Evolutionary conservation across 164 flowering plant species (phyloP).

Genomic region (Litsea cubeba): DNA sequence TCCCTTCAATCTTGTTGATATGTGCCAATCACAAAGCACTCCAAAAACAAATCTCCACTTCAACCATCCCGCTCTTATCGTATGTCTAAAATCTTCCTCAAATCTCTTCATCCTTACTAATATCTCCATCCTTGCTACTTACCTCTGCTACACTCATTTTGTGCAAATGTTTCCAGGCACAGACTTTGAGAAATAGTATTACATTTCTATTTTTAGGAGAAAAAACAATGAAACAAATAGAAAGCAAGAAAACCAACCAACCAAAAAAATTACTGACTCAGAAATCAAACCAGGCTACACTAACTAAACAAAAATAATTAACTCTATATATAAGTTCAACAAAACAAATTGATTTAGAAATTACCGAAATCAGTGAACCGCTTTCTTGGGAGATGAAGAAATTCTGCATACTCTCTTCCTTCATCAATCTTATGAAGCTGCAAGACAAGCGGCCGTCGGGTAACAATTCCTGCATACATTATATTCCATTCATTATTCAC

Average conservation of each 20-base stretch:
- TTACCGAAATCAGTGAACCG: slow-evolving; percentile 83
- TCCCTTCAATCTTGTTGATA: too few species aligned
- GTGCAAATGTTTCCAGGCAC: background rate
- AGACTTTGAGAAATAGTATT: background rate
- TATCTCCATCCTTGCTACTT: too few species aligned
- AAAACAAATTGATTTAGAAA: background rate
- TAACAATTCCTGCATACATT: slow-evolving; percentile 70
- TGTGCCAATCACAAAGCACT: too few species aligned
- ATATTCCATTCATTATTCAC: background rate
- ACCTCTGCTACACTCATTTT: too few species aligned
- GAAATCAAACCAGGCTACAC: background rate
- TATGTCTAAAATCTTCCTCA: too few species aligned
- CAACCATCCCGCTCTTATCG: too few species aligned
- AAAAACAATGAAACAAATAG: background rate
- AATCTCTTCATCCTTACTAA: too few species aligned
- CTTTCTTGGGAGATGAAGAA: slow-evolving; percentile 75
- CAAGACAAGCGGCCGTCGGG: slow-evolving; percentile 85
- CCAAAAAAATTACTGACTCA: background rate
- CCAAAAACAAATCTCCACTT: too few species aligned
- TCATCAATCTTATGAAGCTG: slow-evolving; percentile 84
- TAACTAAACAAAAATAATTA: background rate
- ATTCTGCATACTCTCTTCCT: slow-evolving; percentile 91
- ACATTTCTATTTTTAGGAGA: too few species aligned
- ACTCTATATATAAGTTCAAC: background rate
- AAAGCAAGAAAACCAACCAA: background rate